phyloP scores from a whole-genome alignment of 495 filamentous ascomycete species.

The Penicillium taxi region DNA sequence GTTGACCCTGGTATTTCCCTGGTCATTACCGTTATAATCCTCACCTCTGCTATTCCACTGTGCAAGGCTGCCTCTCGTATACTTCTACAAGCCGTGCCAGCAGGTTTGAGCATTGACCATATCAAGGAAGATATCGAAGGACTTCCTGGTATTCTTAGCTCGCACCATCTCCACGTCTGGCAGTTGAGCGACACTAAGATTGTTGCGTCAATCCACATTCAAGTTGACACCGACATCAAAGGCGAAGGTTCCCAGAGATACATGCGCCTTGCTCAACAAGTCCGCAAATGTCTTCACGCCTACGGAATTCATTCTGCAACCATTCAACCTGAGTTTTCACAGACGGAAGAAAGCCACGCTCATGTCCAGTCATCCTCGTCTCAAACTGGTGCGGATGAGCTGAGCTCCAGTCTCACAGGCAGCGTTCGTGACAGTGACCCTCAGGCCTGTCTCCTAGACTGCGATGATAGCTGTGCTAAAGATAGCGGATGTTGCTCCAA shows the following conservation, averaged over 20 bases:
- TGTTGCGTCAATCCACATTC: constrained; percentile 85
- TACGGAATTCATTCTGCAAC: constrained; percentile 98
- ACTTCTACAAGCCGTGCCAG: constrained; percentile 84
- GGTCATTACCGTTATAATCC: constrained; percentile 94
- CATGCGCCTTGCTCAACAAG: constrained; percentile 75
- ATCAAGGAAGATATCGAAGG: constrained; percentile 85
- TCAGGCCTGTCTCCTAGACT: constrained; percentile 72
- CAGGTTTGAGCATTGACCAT: constrained; percentile 76
- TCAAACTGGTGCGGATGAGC: constrained; percentile 17
- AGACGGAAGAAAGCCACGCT: constrained; percentile 41
- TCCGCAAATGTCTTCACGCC: constrained; percentile 79
- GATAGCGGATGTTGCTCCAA: constrained; percentile 65
- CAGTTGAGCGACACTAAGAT: constrained; percentile 90
- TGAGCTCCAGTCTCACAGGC: constrained; percentile 34
- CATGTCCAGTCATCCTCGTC: constrained; percentile 21
- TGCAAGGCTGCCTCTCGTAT: constrained; percentile 92
- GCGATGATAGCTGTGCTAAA: constrained; percentile 69
- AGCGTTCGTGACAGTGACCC: constrained; percentile 46
- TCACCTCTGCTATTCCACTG: constrained; percentile 81
- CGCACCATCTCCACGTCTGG: constrained; percentile 97
- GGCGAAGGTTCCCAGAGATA: constrained; percentile 68
- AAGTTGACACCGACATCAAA: constrained; percentile 69
- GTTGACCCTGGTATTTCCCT: constrained; percentile 89
- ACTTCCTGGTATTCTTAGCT: constrained; percentile 75
- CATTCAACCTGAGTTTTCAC: constrained; percentile 86